Evolutionary conservation across 345 rosid species (phyloP).

Genomic region (Salix viminalis): DNA sequence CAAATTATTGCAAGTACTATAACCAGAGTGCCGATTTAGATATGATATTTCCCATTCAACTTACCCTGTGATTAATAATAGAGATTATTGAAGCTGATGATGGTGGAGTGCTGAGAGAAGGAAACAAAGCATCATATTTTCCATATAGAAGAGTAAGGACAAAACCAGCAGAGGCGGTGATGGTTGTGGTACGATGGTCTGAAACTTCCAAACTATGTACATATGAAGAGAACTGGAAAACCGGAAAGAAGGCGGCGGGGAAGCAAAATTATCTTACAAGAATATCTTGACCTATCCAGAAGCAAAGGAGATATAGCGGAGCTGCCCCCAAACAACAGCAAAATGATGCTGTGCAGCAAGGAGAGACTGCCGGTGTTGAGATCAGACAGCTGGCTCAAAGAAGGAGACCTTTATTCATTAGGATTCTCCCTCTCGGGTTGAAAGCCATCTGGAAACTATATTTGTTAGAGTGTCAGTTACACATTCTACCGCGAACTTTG

Average conservation of each 20-base stretch:
- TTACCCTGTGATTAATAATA: not conserved
- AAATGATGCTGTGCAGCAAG: constrained; percentile 90
- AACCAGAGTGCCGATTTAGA: not conserved
- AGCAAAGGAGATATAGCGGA: constrained; percentile 59
- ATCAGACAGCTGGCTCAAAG: constrained; percentile 87
- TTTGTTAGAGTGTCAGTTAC: constrained; percentile 39
- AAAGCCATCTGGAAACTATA: constrained; percentile 95
- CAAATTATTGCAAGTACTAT: not conserved
- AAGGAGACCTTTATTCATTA: too few relatives aligned
- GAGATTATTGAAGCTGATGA: not conserved
- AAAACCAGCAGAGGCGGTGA: too few relatives aligned
- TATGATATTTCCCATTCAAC: not conserved
- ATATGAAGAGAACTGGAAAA: not conserved
- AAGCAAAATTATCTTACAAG: constrained; percentile 57
- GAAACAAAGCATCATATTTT: not conserved
- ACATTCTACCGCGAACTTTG: not conserved
- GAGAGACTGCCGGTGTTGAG: constrained; percentile 82
- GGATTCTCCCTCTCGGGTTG: too few relatives aligned
- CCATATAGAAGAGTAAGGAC: not conserved
- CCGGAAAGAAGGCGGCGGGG: too few relatives aligned
- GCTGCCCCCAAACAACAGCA: constrained; percentile 86
- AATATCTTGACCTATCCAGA: constrained; percentile 99
- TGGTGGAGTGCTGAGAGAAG: not conserved
- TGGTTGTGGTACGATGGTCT: not conserved
- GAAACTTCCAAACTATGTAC: not conserved